Evolutionary conservation across 306 rosid genomes (phyloP), one percentile per base, ranked within the genome.

Genomic region (Astragalus membranaceus): DNA sequence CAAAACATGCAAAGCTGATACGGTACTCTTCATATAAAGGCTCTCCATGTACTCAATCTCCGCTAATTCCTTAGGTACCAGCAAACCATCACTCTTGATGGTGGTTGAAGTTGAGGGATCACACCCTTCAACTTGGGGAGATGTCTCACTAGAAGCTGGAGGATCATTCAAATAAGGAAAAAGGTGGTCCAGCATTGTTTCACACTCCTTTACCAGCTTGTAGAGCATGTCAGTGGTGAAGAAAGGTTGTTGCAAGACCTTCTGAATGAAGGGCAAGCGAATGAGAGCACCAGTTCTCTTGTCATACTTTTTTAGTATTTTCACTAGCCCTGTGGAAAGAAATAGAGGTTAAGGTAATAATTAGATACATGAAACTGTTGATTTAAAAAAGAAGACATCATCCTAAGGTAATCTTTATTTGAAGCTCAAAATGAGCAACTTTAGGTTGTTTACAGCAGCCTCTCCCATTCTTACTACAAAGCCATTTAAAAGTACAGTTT

Each of bases 261-360:
- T 95, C 79, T 89, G 96, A 69, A 95, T 95, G 80, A 91, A 95
- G 70, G 99, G 97, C 85, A 95, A 66, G 56, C 99, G 99, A 67
- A 89, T 91, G 42, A 95, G 95, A 42, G 97, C 97, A 30, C 99
- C 99, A 6, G 99, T 95, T 83, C 99, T 83, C 81, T 95, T 95
- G 85, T 95, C 99, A 67, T 95, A 91, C 85, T 95, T 95, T 80
- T 95, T 95, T 5, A 95, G 87, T 74, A 95, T 95, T 82, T 95
- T 95, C 48, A 84, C 97, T 51, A 95, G 82, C 43, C 99, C 99
- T 95, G 86, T 70, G 66, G 49, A 69, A 54, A 58, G 48, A 48
- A 74, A 57, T 26, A 26, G 4, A 26, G 30, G 70, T 59, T 47
- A 33, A 50, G 70, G 43, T 29, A 32, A 58, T 10, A 29, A 5